Base-by-base conservation (phyloP, 306 rosid species). In the Cyclanthera cordifolia region DNA sequence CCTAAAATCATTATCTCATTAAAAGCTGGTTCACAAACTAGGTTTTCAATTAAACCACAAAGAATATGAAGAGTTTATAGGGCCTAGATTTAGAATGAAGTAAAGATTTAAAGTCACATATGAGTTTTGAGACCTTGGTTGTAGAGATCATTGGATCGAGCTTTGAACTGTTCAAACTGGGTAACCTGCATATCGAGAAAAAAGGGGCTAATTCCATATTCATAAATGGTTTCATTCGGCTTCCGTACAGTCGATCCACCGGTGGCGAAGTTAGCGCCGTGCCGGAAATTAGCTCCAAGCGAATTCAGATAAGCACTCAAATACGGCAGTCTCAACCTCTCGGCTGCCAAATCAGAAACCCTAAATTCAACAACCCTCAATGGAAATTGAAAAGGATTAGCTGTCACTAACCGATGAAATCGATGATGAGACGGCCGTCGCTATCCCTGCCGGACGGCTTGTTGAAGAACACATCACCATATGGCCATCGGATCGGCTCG, bases 221-320 rank as follows among this genome's bases (percentile, higher is more conserved):
- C 79, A 37, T 75, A 91, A 34, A 89, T 89, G 77, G 97, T 89
- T 53, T 92, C 97, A 45, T 92, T 92, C 51, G 78, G 95, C 81
- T 65, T 85, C 75, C 95, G 82, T 45, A 92, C 80, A 24, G 97
- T 92, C 53, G 97, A 89, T 67, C 97, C 97, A 27, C 97, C 97
- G 0, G 97, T 92, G 11, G 96, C 97, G 20, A 92, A 92, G 71
- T 92, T 92, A 0, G 97, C 97, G 8, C 97, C 97, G 23, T 87
- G 90, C 49, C 85, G 79, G 78, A 79, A 92, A 80, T 80, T 81
- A 23, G 93, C 80, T 54, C 95, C 97, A 1, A 92, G 86, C 19
- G 97, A 89, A 74, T 92, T 92, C 82, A 92, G 67, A 73, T 92
- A 92, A 41, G 97, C 97, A 72, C 95, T 87, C 77, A 92, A 70